Base-by-base conservation (phyloP, 495 filamentous ascomycete genomes). In the Poronia punctata region DNA sequence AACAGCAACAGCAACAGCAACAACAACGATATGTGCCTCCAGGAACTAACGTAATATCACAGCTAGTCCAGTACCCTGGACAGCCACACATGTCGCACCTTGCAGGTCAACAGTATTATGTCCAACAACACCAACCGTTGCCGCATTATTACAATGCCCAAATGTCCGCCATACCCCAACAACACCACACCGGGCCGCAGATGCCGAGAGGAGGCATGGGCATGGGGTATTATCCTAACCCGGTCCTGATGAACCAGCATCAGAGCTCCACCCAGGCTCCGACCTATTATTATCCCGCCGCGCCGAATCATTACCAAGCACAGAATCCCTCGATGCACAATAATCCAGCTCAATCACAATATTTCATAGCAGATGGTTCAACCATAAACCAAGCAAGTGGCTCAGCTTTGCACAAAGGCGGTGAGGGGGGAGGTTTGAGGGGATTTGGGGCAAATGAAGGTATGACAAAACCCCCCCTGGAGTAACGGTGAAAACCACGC, bases 31-130 rank as follows among this genome's bases (percentile, higher is more conserved):
- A 57, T 35, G 51, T 55, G 18, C 54, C 54, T 27, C 59, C 67
- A 15, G 56, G 65, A 17, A 53, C 71, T 15, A 51, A 47, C 19
- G 56, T 70, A 30, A 59, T 68, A 22, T 64, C 64, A 36, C 66
- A 70, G 38, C 64, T 63, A 25, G 44, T 62, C n/a, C 75, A 74
- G 35, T 72, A 59, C 34, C 55, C 53, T 17, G 49, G 52, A 5
- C 65, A 61, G 19, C 32, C 59, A 24, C 52, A 52, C 19, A 61
- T 66, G 37, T 41, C 42, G 14, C 54, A 58, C 33, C 49, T 58
- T 18, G 58, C 52, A 24, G 56, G 35, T 25, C 61, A 65, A 42
- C 59, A 56, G 9, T 70, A 61, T 38, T 72, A 68, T 39, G 25
- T 66, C 12, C 45, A 57, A 27, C 72, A 74, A 35, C 58, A 64